Evolutionary conservation across 1,139 yeast species (phyloP).

Genomic region (Cylindricascospora bacillispora): DNA sequence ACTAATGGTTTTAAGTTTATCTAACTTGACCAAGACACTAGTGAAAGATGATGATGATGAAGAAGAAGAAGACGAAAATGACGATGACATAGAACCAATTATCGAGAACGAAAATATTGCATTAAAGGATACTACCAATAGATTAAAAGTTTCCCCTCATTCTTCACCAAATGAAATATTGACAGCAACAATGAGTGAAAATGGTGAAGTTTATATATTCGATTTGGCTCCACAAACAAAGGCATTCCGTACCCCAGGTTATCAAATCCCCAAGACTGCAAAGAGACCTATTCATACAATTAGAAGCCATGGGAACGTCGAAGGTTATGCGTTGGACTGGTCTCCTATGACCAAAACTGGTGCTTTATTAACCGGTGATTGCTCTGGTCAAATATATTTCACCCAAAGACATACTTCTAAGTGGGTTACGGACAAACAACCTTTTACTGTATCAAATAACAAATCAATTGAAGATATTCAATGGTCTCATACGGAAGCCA

Average conservation of each 20-base stretch:
- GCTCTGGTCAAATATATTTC: slow-evolving; percentile 67
- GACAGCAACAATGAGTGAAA: slow-evolving; percentile 82
- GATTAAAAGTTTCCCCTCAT: slow-evolving; percentile 77
- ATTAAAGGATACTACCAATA: slow-evolving; percentile 72
- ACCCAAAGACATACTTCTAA: slow-evolving; percentile 66
- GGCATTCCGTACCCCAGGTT: slow-evolving; percentile 84
- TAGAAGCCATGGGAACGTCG: slow-evolving; percentile 82
- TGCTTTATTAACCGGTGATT: slow-evolving; percentile 77
- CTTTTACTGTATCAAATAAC: slow-evolving; percentile 56
- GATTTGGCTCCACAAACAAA: slow-evolving; percentile 69
- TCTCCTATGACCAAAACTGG: slow-evolving; percentile 77
- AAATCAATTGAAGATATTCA: slow-evolving; percentile 85
- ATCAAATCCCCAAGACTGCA: slow-evolving; percentile 58
- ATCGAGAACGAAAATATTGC: slow-evolving; percentile 75
- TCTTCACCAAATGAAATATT: slow-evolving; percentile 50
- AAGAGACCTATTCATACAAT: slow-evolving; percentile 82
- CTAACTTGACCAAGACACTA: slow-evolving; percentile 72
- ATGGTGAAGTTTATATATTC: slow-evolving; percentile 77
- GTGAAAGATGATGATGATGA: slow-evolving; percentile 67
- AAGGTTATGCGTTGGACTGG: slow-evolving; percentile 97
- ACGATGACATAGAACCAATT: slow-evolving; percentile 68
- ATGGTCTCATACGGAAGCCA: slow-evolving; percentile 86
- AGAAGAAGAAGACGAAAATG: slow-evolving; percentile 56
- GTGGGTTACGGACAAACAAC: slow-evolving; percentile 80
- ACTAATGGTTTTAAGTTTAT: slow-evolving; percentile 68